Percentiles rank a stretch among this genome's conserved stretches.
Evolutionary conservation across 2,329 filamentous ascomycete species (phyloP).

Genomic region (Neofusicoccum ribis): DNA sequence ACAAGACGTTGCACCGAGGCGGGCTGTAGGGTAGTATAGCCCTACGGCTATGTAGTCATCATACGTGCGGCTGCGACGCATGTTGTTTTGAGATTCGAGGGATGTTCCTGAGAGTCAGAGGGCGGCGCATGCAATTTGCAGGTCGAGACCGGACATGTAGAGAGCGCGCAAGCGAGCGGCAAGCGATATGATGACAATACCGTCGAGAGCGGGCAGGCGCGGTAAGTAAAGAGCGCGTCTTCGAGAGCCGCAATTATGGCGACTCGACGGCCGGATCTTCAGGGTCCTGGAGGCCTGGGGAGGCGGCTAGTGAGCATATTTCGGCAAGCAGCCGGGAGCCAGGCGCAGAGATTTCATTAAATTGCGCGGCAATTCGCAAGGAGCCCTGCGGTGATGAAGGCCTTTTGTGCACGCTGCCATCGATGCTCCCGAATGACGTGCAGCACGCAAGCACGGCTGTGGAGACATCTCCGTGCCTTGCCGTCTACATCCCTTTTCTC

Average conservation of each 20-base stretch:
- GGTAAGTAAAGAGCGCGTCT: background rate
- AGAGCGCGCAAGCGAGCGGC: background rate
- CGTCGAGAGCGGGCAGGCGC: background rate
- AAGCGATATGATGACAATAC: slow-evolving; percentile 11
- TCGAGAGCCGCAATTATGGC: background rate
- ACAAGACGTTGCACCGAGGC: background rate
- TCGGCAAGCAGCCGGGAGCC: slow-evolving; percentile 8
- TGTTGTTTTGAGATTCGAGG: slow-evolving; percentile 6
- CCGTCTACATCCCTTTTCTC: background rate
- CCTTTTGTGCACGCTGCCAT: background rate
- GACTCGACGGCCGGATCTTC: slow-evolving; percentile 13
- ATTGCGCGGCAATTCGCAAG: slow-evolving; percentile 1
- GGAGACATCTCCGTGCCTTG: slow-evolving; percentile 8
- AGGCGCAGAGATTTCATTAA: slow-evolving; percentile 6
- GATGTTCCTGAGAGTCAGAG: slow-evolving; percentile 6
- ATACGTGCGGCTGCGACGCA: slow-evolving; percentile 1
- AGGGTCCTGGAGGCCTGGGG: slow-evolving; percentile 11
- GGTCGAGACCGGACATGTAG: background rate
- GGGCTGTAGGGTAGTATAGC: background rate
- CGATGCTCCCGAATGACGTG: background rate
- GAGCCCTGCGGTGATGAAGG: slow-evolving; percentile 17
- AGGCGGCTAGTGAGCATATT: slow-evolving; percentile 7
- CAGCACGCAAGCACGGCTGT: slow-evolving; percentile 7
- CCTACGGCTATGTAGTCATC: slow-evolving; percentile 5
- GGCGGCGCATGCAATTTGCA: background rate